Percentiles rank a stretch among this genome's conserved stretches.
These are phyloP conservation scores for Mycena filopes DNA, from an alignment of 768 basidiomycete species.

Conservation along the genomic window DNA sequence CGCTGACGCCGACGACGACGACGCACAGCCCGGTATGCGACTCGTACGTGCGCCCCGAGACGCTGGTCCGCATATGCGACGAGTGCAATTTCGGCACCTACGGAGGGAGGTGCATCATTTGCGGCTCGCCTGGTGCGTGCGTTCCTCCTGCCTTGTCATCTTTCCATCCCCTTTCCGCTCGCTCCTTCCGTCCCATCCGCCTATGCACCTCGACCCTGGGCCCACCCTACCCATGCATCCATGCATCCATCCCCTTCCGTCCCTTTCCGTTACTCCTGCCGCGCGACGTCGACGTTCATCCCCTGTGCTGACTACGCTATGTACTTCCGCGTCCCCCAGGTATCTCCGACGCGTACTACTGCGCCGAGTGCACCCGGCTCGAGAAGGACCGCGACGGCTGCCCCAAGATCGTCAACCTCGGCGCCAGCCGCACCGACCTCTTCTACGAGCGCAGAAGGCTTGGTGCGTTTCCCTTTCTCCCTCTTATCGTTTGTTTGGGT, in stretches of 20 bases:
- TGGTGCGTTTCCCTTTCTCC: constrained; percentile 56
- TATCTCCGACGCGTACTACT: constrained; percentile 99
- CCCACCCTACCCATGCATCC: too few species aligned
- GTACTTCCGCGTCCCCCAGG: too few species aligned
- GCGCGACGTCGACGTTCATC: too few species aligned
- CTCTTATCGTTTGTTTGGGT: constrained; percentile 3
- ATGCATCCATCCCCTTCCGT: too few species aligned
- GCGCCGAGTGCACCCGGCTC: constrained; percentile 94
- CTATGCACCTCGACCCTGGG: too few species aligned
- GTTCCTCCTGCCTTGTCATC: neutral
- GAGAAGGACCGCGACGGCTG: constrained; percentile 99
- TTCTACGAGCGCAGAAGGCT: constrained; percentile 92
- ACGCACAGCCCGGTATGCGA: constrained; percentile 91
- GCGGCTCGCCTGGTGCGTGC: constrained; percentile 87
- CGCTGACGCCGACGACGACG: too few species aligned
- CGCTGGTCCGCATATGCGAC: constrained; percentile 97
- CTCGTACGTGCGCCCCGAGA: constrained; percentile 98
- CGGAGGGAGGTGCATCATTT: constrained; percentile 97
- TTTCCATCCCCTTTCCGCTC: too few species aligned
- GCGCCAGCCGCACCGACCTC: constrained; percentile 90
- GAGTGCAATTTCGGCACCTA: constrained; percentile 99
- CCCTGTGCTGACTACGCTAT: too few species aligned
- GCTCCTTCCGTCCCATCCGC: too few species aligned
- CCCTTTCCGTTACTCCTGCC: too few species aligned
- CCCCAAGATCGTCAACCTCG: constrained; percentile 98